Conservation (phyloP, 2,329 filamentous ascomycete genomes). For the Fusarium nematophilum region DNA sequence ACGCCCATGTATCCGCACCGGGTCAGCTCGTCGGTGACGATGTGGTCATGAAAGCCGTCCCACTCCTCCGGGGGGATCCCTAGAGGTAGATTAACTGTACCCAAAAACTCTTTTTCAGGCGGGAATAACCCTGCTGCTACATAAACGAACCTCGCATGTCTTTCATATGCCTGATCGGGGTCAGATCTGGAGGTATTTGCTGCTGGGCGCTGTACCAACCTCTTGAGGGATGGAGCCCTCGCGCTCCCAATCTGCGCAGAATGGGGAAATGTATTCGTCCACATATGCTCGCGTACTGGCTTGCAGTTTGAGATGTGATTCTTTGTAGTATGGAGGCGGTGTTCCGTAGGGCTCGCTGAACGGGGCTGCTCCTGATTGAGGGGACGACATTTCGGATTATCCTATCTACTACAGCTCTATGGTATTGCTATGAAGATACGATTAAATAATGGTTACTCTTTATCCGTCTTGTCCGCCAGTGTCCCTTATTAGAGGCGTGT, state of each 20-base stretch:
- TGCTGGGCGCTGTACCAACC: conserved; percentile 26
- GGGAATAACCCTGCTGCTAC: conserved; percentile 2
- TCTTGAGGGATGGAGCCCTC: conserved; percentile 61
- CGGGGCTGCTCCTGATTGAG: too few relatives aligned
- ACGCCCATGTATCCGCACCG: conserved; percentile 66
- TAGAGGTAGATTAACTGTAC: background rate
- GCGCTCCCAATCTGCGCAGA: conserved; percentile 73
- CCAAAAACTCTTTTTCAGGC: background rate
- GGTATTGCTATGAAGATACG: too few relatives aligned
- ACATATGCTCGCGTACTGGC: conserved; percentile 68
- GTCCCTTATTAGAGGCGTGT: too few relatives aligned
- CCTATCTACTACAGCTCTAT: too few relatives aligned
- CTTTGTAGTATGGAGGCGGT: conserved; percentile 68
- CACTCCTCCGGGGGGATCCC: conserved; percentile 60
- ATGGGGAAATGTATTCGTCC: conserved; percentile 66
- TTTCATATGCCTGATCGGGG: background rate
- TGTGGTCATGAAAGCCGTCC: conserved; percentile 67
- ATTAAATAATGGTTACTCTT: too few relatives aligned
- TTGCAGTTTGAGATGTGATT: conserved; percentile 69
- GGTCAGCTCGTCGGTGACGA: conserved; percentile 66
- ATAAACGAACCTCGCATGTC: conserved; percentile 1
- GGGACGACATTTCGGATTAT: too few relatives aligned
- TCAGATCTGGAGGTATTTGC: background rate
- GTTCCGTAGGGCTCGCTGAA: too few relatives aligned
- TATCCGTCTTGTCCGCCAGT: too few relatives aligned